Evolutionary conservation across 2,329 filamentous ascomycete genomes (phyloP).

Genomic region (Alternaria infectoria): DNA sequence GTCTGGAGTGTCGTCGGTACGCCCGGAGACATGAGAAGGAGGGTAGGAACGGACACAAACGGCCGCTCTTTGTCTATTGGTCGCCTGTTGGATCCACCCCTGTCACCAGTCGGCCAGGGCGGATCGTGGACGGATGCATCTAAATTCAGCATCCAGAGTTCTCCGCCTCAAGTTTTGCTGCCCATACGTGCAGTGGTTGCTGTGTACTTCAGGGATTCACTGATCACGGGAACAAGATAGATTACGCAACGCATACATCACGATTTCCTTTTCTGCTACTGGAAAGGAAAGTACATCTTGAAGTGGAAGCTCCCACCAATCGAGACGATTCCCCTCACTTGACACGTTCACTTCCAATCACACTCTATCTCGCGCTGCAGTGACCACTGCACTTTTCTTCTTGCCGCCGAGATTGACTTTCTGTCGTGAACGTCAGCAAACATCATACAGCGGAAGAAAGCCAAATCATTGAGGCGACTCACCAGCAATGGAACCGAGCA

Average conservation of each 20-base stretch:
- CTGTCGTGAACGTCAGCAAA: background rate
- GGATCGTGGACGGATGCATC: background rate
- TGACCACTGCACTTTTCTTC: background rate
- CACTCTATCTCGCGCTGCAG: accelerated
- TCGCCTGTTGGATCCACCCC: background rate
- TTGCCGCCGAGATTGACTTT: background rate
- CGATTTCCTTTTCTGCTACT: background rate
- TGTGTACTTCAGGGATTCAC: background rate
- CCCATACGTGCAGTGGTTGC: background rate
- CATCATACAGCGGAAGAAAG: background rate
- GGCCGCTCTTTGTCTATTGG: background rate
- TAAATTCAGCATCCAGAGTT: accelerated
- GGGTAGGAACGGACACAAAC: background rate
- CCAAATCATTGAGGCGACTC: background rate
- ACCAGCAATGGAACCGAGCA: background rate
- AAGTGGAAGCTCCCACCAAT: accelerated
- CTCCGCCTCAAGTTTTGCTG: background rate
- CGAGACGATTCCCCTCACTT: background rate
- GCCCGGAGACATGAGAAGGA: background rate
- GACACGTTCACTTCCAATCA: background rate
- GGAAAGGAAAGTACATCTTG: background rate
- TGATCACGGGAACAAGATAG: background rate
- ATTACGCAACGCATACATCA: background rate
- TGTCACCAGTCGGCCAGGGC: background rate
- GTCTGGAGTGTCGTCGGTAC: background rate